A percentile compares a stretch with the other conserved stretches of the same genome.
Evolutionary conservation across 2,329 filamentous ascomycete genomes (phyloP).

Genomic region (Fusarium buxicola): DNA sequence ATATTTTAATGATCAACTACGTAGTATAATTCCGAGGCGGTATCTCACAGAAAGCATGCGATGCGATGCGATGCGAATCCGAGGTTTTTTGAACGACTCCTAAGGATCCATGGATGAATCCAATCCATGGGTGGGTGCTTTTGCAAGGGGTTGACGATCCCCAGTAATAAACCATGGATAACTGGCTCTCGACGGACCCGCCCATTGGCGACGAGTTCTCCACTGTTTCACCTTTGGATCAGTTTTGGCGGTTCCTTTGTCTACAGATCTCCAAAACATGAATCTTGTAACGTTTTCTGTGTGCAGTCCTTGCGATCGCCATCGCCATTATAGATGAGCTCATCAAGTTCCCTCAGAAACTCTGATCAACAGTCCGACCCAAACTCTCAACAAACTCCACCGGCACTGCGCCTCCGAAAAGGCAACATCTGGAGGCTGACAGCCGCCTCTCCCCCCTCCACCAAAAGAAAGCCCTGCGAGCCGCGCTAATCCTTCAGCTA

Average conservation of each 20-base stretch:
- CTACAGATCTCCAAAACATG: constrained; percentile 15
- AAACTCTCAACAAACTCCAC: neutral
- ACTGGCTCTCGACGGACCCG: constrained; percentile 9
- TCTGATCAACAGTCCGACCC: neutral
- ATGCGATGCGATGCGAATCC: too few relatives aligned
- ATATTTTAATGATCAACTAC: too few relatives aligned
- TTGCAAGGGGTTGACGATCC: constrained; percentile 20
- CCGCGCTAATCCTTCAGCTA: constrained; percentile 29
- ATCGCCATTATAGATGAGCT: neutral
- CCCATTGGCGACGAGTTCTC: constrained; percentile 30
- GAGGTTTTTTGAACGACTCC: too few relatives aligned
- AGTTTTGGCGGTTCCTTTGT: constrained; percentile 14
- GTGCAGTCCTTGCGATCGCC: constrained; percentile 11
- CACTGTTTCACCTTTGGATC: constrained; percentile 34
- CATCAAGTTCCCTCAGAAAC: neutral
- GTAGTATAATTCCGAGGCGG: too few relatives aligned
- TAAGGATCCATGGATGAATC: too few relatives aligned
- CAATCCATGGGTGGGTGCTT: too few relatives aligned
- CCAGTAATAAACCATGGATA: constrained; percentile 22
- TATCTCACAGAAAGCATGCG: too few relatives aligned
- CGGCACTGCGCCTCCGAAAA: constrained; percentile 5
- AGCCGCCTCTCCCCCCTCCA: neutral
- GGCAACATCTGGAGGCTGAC: constrained; percentile 17
- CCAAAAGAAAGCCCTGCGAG: constrained; percentile 24
- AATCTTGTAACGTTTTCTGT: constrained; percentile 35